phyloP scores from a whole-genome alignment of 2,329 filamentous ascomycete genomes.

The Dissoconium aciculare region DNA sequence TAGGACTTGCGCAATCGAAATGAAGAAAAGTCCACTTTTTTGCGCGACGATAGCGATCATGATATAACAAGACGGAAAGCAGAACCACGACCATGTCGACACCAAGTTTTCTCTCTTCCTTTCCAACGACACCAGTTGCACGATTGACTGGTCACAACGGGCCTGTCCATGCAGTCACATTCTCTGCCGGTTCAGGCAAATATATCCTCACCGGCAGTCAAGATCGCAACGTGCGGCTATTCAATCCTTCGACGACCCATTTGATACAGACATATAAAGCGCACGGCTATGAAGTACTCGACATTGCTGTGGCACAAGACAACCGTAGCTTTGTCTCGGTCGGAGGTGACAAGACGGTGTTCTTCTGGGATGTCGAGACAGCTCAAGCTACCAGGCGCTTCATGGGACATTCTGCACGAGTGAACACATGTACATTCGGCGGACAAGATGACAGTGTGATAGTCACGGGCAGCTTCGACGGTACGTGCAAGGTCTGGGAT shows the following conservation, averaged over 20 bases:
- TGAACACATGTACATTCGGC: slow-evolving; percentile 68
- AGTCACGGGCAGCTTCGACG: slow-evolving; percentile 59
- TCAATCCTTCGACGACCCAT: slow-evolving; percentile 46
- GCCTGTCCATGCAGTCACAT: slow-evolving; percentile 35
- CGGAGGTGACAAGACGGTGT: slow-evolving; percentile 80
- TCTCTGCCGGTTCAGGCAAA: slow-evolving; percentile 34
- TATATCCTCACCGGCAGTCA: slow-evolving; percentile 67
- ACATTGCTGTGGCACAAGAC: slow-evolving; percentile 54
- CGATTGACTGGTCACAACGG: slow-evolving; percentile 17
- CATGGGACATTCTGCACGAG: slow-evolving; percentile 46
- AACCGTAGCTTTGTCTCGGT: slow-evolving; percentile 78
- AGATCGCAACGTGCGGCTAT: slow-evolving; percentile 73
- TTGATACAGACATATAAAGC: slow-evolving; percentile 80
- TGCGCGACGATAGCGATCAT: too few relatives aligned
- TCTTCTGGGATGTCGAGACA: slow-evolving; percentile 84
- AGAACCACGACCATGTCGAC: slow-evolving; percentile 5
- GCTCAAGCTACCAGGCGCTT: slow-evolving; percentile 66
- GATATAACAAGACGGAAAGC: too few relatives aligned
- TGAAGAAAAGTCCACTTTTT: too few relatives aligned
- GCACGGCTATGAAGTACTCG: slow-evolving; percentile 85
- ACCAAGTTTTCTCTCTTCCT: slow-evolving; percentile 5
- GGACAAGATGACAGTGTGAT: slow-evolving; percentile 61
- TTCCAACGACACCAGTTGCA: slow-evolving; percentile 15
- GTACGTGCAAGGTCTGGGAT: slow-evolving; percentile 65
- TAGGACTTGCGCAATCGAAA: too few relatives aligned